Base-by-base conservation (phyloP, 2,329 filamentous ascomycete genomes). In the Fusarium gaditjirri region DNA sequence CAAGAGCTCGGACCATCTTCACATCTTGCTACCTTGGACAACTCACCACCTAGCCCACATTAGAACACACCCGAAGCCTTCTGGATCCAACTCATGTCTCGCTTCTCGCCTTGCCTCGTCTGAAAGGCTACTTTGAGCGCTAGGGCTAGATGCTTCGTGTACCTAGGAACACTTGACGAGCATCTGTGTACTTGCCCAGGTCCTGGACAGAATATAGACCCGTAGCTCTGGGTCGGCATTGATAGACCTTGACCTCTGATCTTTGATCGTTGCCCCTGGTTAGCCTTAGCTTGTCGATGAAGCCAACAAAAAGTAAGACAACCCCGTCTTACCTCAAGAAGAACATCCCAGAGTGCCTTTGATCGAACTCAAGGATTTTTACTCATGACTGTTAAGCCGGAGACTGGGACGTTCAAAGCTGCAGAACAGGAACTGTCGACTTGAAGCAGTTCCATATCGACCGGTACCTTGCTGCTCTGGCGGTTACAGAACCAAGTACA, bases 171-270 rank as follows among this genome's bases (percentile, higher is more conserved):
- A 53, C n/a, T 53, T 27, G 19, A 58, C 39, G 25, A 29, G 29
- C 29, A 35, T 46, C 53, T 35, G 25, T 23, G 52, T 31, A 29
- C 27, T 29, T 54, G 17, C 29, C 27, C 23, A 55, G 27, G 39
- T 49, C 31, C 41, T 36, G 23, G 42, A n/a, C 23, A 49, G 54
- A 35, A 36, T 33, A 47, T 9, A 49, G 63, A 67, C 57, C 73
- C 72, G 62, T 52, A 49, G 46, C 44, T 44, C 60, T 68, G 65
- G 72, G 74, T 60, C 68, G 74, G 74, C 72, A 76, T 38, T 73
- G 54, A 36, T 53, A 27, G 74, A 49, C 68, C 52, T 68, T 62
- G 71, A 74, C 70, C 43, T 57, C 58, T 55, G 56, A 54, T 31
- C 52, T 56, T 27, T 66, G 61, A 60, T 50, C 52, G 47, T 31